Conservation (phyloP, 306 rosid genomes). For the Chamaecrista fasciculata region DNA sequence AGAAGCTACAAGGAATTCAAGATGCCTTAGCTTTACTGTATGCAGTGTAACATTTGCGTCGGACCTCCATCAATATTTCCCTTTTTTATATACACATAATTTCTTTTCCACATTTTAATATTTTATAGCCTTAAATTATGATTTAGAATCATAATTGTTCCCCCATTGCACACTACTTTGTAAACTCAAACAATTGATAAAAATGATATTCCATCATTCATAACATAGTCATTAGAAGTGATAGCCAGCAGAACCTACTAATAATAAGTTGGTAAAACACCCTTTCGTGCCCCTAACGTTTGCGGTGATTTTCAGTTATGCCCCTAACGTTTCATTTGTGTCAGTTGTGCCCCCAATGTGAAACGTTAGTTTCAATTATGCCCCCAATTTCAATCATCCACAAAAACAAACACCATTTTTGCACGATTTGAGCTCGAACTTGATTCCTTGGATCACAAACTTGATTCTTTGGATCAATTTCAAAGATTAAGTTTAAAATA, state of each 20-base stretch:
- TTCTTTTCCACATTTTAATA: neutral
- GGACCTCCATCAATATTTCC: neutral
- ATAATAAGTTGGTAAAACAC: too few relatives aligned
- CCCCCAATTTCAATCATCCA: too few relatives aligned
- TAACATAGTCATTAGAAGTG: neutral
- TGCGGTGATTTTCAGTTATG: too few relatives aligned
- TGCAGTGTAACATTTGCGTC: neutral
- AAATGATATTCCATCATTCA: neutral
- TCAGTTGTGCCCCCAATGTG: too few relatives aligned
- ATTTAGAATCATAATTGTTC: neutral
- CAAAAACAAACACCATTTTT: too few relatives aligned
- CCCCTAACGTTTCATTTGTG: too few relatives aligned
- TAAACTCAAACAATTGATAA: neutral
- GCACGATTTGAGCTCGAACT: too few relatives aligned
- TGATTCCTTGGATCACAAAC: too few relatives aligned
- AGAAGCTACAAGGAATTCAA: neutral
- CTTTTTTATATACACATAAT: neutral
- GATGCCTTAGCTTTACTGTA: neutral
- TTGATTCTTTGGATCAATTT: too few relatives aligned
- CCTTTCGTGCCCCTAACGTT: too few relatives aligned
- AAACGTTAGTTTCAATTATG: too few relatives aligned
- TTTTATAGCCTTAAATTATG: neutral
- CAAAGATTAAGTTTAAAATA: too few relatives aligned
- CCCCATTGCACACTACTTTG: neutral
- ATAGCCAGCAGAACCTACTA: neutral